Evolutionary conservation across 192 early-diverging fungal species (phyloP), one percentile per base, ranked within the genome.

Genomic region (Haplosporangium gracile): DNA sequence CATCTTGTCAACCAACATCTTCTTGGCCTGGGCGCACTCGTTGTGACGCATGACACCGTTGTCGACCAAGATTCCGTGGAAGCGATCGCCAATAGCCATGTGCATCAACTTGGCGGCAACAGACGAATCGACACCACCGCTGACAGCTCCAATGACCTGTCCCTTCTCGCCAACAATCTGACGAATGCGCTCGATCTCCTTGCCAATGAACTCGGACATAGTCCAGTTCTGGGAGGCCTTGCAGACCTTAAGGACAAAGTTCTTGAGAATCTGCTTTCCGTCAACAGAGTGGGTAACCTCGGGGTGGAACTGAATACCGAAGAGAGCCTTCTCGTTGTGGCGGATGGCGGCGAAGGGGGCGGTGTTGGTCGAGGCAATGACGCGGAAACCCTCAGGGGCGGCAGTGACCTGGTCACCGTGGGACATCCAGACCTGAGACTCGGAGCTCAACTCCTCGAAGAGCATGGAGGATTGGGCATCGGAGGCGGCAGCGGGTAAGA

Each of bases 41-140:
- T 98, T 97, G 68, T 97, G 90, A 84, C 98, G 97, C 98, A 99
- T 99, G 13, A 99, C 97, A 71, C 98, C 98, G 87, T 99, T 99
- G 82, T 99, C 97, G 24, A 99, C 98, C 77, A 99, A 90, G 39
- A 99, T 94, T 34, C 97, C 98, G 81, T 99, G 98, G 95, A 99
- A 99, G 38, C 98, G 96, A 79, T 98, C 96, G 57, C 98, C 98
- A 84, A 99, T 99, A 69, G 98, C 98, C 84, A 96, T 93, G 89
- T 95, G 96, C 97, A 99, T 98, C 80, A 99, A 91, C 85, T 95
- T 95, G 49, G 98, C 97, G 43, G 98, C 98, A 49, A 99, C 97
- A 43, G 97, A 98, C 40, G 94, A 95, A 85, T 99, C 98, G 10
- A 99, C 98, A 82, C 98, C 98, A 42, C 98, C 98, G 74, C 94